Percentiles rank a stretch among this genome's conserved stretches.
These are phyloP conservation scores for Parastagonospora avenae DNA, from an alignment of 2,329 filamentous ascomycete species.

Conservation along the genomic window DNA sequence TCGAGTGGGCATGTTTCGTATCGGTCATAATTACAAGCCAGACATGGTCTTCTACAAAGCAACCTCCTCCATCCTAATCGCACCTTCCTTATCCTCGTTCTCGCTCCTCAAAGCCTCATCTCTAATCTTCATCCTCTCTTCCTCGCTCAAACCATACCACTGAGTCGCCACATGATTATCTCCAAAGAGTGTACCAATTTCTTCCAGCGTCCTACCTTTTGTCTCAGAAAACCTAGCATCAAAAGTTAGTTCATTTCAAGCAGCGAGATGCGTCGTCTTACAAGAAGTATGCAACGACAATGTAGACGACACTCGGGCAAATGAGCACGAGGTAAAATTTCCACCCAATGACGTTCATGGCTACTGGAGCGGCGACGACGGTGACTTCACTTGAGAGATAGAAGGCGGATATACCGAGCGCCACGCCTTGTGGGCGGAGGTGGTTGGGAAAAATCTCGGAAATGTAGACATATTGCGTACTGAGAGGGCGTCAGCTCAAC, in stretches of 20 bases:
- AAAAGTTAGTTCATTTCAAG: background rate
- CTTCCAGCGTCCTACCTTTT: background rate
- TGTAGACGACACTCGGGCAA: slow-evolving; percentile 16
- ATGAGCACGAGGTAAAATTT: slow-evolving; percentile 51
- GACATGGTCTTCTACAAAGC: too few relatives aligned
- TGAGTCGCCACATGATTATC: slow-evolving; percentile 12
- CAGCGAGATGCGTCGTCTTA: slow-evolving; percentile 1
- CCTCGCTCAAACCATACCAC: slow-evolving; percentile 16
- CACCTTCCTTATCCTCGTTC: background rate
- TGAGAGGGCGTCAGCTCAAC: background rate
- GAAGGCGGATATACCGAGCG: slow-evolving; percentile 18
- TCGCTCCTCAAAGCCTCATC: background rate
- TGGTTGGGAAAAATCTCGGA: slow-evolving; percentile 33
- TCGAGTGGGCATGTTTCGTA: too few relatives aligned
- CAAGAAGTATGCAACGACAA: slow-evolving; percentile 16
- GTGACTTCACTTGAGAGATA: slow-evolving; percentile 41
- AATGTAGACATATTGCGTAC: slow-evolving; percentile 21
- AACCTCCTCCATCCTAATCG: background rate
- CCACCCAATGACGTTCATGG: slow-evolving; percentile 45
- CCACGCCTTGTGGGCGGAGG: slow-evolving; percentile 25
- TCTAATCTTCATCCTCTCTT: slow-evolving; percentile 8
- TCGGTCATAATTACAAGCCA: too few relatives aligned
- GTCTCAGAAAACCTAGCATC: background rate
- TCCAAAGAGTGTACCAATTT: slow-evolving; percentile 16
- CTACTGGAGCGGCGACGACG: slow-evolving; percentile 41